Base-by-base conservation (phyloP, 2,329 filamentous ascomycete species). In the Penicillium sp. region DNA sequence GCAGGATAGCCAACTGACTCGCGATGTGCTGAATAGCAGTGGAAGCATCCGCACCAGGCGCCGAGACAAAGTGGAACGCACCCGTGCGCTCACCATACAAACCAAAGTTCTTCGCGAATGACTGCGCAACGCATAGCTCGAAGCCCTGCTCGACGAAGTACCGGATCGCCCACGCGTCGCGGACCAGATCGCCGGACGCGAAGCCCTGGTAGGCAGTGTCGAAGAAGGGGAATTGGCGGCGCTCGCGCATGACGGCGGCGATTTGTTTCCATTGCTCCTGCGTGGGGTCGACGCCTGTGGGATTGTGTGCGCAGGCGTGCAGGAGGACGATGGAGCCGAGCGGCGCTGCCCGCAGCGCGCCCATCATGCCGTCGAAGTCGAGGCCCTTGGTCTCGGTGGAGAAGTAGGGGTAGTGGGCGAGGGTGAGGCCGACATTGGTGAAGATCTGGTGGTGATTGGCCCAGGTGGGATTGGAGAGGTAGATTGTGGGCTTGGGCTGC, bases 381-480 rank as follows among this genome's bases (percentile, higher is more conserved):
- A 99, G 88, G 52, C 92, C 93, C 76, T 92, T 93, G 66, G 93
- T 96, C 74, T 90, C 76, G 75, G 91, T 87, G 76, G 88, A 89
- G 82, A 96, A 99, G 84, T 99, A 99, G 52, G 94, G 95, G 81
- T 99, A 99, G 66, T 86, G 86, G 68, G 88, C 88, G 70, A 92
- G 86, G 37, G 86, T 81, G 34, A 98, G 83, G 69, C 86, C 84
- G 73, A 97, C 92, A 75, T 98, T 98, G 78, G 83, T 86, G 82
- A 99, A 96, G 83, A 99, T 97, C 79, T 98, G 95, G 82, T 96
- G 89, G 87, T 99, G 95, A 82, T 99, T 99, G 68, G 90, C 92
- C 95, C 95, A 99, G 63, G 95, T 99, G 55, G 95, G 95, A 77
- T 90, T 90, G 72, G 92, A 96, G 77, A 98, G 84, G 84, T 96